A percentile compares a stretch with the other conserved stretches of the same genome.
Evolutionary conservation across 2,329 filamentous ascomycete species (phyloP).

Genomic region (Trichothecium roseum): DNA sequence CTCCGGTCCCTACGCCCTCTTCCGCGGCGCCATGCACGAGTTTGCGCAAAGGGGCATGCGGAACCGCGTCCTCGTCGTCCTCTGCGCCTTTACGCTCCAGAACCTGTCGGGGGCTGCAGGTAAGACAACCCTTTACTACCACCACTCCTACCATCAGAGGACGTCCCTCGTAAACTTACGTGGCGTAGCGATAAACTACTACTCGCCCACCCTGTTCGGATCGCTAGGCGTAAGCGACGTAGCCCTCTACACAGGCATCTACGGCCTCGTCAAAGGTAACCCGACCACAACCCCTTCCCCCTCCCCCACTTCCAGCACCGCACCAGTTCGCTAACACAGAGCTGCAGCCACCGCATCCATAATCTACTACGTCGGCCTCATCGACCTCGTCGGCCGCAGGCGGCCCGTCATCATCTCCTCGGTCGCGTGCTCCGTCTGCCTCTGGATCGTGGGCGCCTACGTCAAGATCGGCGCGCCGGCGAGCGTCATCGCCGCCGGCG

Average conservation of each 20-base stretch:
- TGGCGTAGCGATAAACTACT: constrained; percentile 28
- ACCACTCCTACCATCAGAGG: background rate
- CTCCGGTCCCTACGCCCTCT: constrained; percentile 19
- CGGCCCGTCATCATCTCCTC: constrained; percentile 35
- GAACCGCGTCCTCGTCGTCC: constrained; percentile 26
- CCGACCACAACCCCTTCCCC: too few species aligned
- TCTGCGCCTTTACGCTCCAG: constrained; percentile 25
- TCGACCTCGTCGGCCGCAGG: constrained; percentile 28
- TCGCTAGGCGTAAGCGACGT: constrained; percentile 34
- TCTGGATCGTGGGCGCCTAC: constrained; percentile 42
- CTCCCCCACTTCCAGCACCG: too few species aligned
- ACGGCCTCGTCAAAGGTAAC: constrained; percentile 30
- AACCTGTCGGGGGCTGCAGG: constrained; percentile 29
- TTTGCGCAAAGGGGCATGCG: constrained; percentile 27
- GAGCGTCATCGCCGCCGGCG: constrained; percentile 29
- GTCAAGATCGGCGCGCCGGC: constrained; percentile 40
- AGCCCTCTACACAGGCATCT: constrained; percentile 38
- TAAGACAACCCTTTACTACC: constrained; percentile 11
- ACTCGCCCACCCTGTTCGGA: constrained; percentile 28
- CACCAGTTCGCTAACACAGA: too few species aligned
- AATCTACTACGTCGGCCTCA: constrained; percentile 27
- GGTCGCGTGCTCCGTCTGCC: constrained; percentile 33
- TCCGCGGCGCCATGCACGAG: constrained; percentile 22
- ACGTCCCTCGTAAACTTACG: constrained; percentile 2
- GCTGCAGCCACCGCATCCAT: constrained; percentile 25